Evolutionary conservation across 2,329 filamentous ascomycete genomes (phyloP).

Genomic region (Paecilomyces formosus): DNA sequence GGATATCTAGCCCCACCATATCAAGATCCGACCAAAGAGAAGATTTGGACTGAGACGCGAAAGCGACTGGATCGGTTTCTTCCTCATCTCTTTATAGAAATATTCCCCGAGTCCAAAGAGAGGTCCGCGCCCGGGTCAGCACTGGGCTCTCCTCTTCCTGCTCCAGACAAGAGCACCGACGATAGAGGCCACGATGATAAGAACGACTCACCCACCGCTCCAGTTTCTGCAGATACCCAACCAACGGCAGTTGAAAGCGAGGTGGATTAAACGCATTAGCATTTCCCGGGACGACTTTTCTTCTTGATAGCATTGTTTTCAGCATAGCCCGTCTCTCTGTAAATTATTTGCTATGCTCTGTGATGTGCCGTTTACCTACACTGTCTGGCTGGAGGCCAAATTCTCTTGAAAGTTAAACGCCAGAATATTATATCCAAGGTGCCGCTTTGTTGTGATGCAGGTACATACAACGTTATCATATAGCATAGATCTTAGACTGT

Average conservation of each 20-base stretch:
- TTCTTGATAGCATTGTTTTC: neutral
- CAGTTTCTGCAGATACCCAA: neutral
- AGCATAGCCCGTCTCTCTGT: neutral
- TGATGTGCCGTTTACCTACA: constrained; percentile 1
- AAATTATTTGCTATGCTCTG: neutral
- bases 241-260: constrained; percentile 1
- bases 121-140: constrained; percentile 10
- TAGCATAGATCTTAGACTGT: neutral
- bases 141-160: constrained; percentile 11
- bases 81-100: constrained; percentile 51
- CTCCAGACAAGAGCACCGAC: constrained; percentile 7
- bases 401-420: neutral
- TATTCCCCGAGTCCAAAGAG: constrained; percentile 43
- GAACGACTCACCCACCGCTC: neutral
- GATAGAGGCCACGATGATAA: constrained; percentile 2
- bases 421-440: constrained; percentile 1
- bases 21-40: constrained; percentile 42
- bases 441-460: constrained; percentile 8
- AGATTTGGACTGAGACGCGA: constrained; percentile 56
- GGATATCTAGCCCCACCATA: constrained; percentile 70
- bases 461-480: constrained; percentile 1
- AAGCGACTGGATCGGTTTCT: constrained; percentile 54
- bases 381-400: constrained; percentile 7
- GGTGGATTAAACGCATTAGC: constrained; percentile 1
- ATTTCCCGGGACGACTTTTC: neutral